Evolutionary conservation across 768 basidiomycete genomes (phyloP).

Genomic region (Agaricus blazei): DNA sequence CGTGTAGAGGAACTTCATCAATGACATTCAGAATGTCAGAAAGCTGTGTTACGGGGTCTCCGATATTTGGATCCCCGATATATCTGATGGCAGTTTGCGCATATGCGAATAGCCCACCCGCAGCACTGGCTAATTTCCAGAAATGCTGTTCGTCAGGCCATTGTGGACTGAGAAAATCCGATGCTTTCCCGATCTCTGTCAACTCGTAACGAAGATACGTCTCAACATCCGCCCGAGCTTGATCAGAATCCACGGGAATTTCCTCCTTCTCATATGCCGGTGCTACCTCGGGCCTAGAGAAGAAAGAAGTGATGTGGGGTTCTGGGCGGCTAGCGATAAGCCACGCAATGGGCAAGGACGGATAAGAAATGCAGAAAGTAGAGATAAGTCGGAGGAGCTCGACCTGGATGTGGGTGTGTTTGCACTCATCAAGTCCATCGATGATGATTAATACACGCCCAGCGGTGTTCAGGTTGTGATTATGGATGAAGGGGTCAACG

Average conservation of each 20-base stretch:
- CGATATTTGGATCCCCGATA: constrained; percentile 7
- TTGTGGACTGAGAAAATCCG: neutral
- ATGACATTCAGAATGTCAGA: too few species aligned
- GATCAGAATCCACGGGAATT: constrained; percentile 9
- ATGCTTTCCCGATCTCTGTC: neutral
- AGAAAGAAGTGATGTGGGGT: constrained; percentile 13
- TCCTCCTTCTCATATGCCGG: neutral
- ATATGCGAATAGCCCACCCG: constrained; percentile 22
- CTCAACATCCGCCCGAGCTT: constrained; percentile 14
- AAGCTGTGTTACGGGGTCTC: neutral
- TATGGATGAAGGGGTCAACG: constrained; percentile 6
- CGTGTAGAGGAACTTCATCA: too few species aligned
- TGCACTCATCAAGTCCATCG: constrained; percentile 26
- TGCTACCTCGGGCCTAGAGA: neutral
- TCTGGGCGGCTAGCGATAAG: constrained; percentile 23
- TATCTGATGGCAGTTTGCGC: constrained; percentile 16
- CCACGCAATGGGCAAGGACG: constrained; percentile 14
- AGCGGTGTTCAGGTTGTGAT: too few species aligned
- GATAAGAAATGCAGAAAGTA: neutral
- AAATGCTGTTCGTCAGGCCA: constrained; percentile 16
- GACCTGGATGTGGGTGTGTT: constrained; percentile 4
- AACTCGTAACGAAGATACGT: constrained; percentile 12
- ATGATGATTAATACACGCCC: constrained; percentile 2
- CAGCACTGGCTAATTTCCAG: constrained; percentile 11
- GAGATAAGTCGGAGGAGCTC: constrained; percentile 13